Evolutionary conservation across 78 protist genomes (phyloP).

Genomic region (Thecamonas trahens): DNA sequence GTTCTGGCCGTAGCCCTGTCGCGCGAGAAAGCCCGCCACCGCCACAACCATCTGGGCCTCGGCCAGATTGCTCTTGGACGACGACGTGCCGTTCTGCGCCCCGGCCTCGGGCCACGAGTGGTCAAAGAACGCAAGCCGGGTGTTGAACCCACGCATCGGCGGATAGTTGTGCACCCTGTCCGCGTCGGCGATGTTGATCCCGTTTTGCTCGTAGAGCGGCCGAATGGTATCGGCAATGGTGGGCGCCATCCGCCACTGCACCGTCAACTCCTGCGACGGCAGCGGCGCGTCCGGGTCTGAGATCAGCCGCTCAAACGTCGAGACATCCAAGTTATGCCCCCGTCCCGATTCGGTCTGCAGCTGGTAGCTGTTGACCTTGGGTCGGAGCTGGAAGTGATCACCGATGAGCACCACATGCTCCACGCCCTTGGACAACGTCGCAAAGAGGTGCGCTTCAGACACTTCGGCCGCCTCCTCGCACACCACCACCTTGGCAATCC

Average conservation of each 20-base stretch:
- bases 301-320: slow-evolving; percentile 75
- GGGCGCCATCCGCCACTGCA: slow-evolving; percentile 82
- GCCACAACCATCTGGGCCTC: slow-evolving; percentile 11
- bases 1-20: not conserved
- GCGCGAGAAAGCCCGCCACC: not conserved
- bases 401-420: slow-evolving; percentile 78
- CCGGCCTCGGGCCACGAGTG: slow-evolving; percentile 36
- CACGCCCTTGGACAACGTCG: slow-evolving; percentile 23
- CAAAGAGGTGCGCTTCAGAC: slow-evolving; percentile 64
- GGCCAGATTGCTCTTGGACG: not conserved
- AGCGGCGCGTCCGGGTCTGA: not conserved
- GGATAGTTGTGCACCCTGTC: not conserved
- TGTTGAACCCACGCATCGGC: slow-evolving; percentile 20
- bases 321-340: slow-evolving; percentile 24
- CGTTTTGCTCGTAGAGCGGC: slow-evolving; percentile 12
- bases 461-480: slow-evolving; percentile 61
- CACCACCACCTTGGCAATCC: slow-evolving; percentile 18
- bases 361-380: slow-evolving; percentile 29
- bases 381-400: slow-evolving; percentile 84
- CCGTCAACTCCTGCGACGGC: slow-evolving; percentile 10
- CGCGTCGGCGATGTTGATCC: slow-evolving; percentile 1
- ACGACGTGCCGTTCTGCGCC: not conserved
- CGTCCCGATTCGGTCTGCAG: not conserved
- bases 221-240: slow-evolving; percentile 46
- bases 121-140: slow-evolving; percentile 30